phyloP scores from a whole-genome alignment of 441 rosid species.

The Pelargonium myrrhifolium region DNA sequence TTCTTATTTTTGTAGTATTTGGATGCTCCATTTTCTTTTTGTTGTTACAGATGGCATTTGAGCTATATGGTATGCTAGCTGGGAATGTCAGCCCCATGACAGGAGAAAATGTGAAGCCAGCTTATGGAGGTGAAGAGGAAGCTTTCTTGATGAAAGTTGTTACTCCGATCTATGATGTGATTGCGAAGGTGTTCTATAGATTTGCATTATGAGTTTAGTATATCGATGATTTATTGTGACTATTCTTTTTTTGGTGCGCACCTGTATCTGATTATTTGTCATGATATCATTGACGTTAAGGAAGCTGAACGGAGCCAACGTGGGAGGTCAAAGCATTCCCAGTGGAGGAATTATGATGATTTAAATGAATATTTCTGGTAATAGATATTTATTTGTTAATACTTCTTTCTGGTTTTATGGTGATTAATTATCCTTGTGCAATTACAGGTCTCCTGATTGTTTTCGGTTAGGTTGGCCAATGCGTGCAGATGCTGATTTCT shows the following conservation, averaged over 20 bases:
- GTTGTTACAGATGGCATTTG: constrained; percentile 82
- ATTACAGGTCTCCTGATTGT: constrained; percentile 84
- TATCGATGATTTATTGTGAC: neutral
- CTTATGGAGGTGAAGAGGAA: constrained; percentile 96
- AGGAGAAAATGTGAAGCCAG: constrained; percentile 92
- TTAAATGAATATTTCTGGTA: constrained; percentile 96
- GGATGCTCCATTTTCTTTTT: constrained; percentile 2
- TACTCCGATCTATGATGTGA: constrained; percentile 80
- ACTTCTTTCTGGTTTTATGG: neutral
- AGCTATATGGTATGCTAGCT: constrained; percentile 92
- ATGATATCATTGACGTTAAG: constrained; percentile 32
- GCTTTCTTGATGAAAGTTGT: constrained; percentile 89
- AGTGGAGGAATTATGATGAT: constrained; percentile 99
- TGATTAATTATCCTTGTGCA: constrained; percentile 1
- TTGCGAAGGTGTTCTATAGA: constrained; percentile 46
- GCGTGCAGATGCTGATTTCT: constrained; percentile 97
- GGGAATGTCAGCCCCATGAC: constrained; percentile 97
- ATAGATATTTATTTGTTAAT: constrained; percentile 5
- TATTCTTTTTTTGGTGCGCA: neutral
- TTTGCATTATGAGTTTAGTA: neutral
- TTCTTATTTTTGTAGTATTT: neutral
- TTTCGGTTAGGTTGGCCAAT: constrained; percentile 99
- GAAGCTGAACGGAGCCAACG: constrained; percentile 76
- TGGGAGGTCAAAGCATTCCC: constrained; percentile 95
- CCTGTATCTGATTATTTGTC: neutral